Percentiles rank a stretch among this genome's conserved stretches.
phyloP scores from a whole-genome alignment of 495 filamentous ascomycete genomes.

The Talaromyces thailandensis region DNA sequence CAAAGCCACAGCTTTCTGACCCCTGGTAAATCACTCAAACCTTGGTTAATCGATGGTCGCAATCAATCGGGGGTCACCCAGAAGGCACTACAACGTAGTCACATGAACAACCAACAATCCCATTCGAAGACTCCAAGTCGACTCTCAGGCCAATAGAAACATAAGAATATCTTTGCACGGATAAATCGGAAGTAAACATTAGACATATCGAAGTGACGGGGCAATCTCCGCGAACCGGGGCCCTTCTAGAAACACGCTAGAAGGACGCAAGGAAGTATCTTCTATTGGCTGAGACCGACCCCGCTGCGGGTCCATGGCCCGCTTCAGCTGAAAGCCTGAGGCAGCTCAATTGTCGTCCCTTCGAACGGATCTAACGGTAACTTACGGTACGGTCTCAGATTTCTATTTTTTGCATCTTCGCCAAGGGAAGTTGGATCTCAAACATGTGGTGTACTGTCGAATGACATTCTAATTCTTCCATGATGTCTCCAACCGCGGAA shows the following conservation, averaged over 20 bases:
- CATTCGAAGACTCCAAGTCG: no score
- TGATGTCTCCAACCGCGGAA: neutral
- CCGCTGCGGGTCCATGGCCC: neutral
- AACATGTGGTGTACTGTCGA: neutral
- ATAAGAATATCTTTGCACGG: neutral
- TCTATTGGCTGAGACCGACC: neutral
- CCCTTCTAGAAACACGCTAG: neutral
- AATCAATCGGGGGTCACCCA: neutral
- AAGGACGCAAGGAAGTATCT: neutral
- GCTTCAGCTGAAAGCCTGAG: neutral
- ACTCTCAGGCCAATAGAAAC: no score
- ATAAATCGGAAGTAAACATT: neutral
- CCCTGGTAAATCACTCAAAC: neutral
- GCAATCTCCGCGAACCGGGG: neutral
- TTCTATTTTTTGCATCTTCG: neutral
- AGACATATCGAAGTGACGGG: neutral
- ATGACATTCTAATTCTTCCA: neutral
- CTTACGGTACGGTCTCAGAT: neutral
- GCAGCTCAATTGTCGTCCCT: neutral
- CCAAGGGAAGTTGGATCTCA: neutral
- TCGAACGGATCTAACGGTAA: neutral
- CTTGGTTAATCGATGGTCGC: neutral
- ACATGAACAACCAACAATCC: neutral
- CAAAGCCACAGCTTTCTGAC: no score
- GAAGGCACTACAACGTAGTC: neutral